Base-by-base conservation (phyloP, 1,284 basidiomycete genomes). In the Phenoliferia sp. region DNA sequence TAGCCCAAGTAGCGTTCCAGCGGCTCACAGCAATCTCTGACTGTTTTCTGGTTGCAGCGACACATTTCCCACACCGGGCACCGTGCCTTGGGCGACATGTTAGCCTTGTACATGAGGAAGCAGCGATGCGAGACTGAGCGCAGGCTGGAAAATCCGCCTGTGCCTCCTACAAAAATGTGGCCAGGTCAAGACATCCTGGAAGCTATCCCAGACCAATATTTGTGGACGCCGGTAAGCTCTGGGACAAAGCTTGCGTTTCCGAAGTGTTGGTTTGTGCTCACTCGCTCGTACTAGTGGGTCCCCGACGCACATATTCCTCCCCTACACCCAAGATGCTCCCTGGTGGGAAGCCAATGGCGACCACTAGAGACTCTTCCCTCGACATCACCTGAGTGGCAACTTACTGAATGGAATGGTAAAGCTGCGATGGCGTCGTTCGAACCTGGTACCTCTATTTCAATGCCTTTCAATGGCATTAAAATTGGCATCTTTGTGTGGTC, bases 371-470 rank as follows among this genome's bases (percentile, higher is more conserved):
- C n/a, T n/a, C n/a, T n/a, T n/a, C n/a, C n/a, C n/a, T n/a, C n/a
- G n/a, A n/a, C n/a, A n/a, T n/a, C n/a, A n/a, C n/a, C n/a, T n/a
- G n/a, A n/a, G n/a, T n/a, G n/a, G n/a, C n/a, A 52, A 19, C 9
- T 19, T 6, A n/a, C n/a, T 26, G 60, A 66, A 16, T 72, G 70
- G 68, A 69, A 69, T 62, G 70, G 61, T 31, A 70, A 72, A 28
- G 26, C 48, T 15, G 70, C 70, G 0, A 66, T 66, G 65, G 34
- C 48, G 17, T 61, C 68, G 12, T 50, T 50, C 16, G 17, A 50
- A 16, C 55, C 61, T 3, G 70, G 70, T 6, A 9, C 62, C 0
- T 62, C 59, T 28, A 66, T 72, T 61, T 64, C 63, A 3, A 60
- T 72, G 48, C 10, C 16, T 3, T 69, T 67, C 48, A 39, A 6